Base-by-base conservation (phyloP, 164 flowering plant species). In the Stephania yunnanensis region DNA sequence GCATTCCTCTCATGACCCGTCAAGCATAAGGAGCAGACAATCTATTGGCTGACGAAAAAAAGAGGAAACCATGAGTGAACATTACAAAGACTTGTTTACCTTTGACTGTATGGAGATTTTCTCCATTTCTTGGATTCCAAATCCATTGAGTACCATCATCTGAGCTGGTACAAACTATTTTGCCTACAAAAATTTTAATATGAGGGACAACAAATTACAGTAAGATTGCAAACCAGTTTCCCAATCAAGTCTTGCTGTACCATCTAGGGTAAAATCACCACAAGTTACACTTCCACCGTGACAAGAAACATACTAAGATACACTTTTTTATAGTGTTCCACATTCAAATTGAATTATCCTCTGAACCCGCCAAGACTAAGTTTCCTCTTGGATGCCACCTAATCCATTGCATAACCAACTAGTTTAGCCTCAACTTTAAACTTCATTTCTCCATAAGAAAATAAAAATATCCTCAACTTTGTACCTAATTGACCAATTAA, bases 201-300 rank as follows among this genome's bases (percentile, higher is more conserved):
- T 19, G 52, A 8, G 68, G 71, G 30, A 58, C 13, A 73, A 71
- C 9, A 1, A 20, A 71, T 10, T 25, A 20, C 9, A 25, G 17
- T 3, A 69, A 55, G 63, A 55, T 4, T 55, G 63, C 19, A 55
- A 2, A 74, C 30, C 46, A 52, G 36, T 68, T 52, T 12, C 64
- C 12, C 25, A 36, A n/a, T 44, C 20, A 31, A 17, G 17, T 42
- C 75, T 53, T 17, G 4, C 7, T 53, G 42, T 92, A 93, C 99
- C 99, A 87, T 95, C 98, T 78, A 96, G 98, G 6, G 98, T 93
- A 82, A 95, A 95, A 81, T 91, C 91, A 65, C 99, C 99, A 85
- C 99, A 93, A 10, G 96, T 87, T 44, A 93, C 98, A 74, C 79
- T 83, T 79, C 85, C 66, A 68, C 81, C 87, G 86, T 95, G 99